phyloP scores from a whole-genome alignment of 2,329 filamentous ascomycete genomes.

The Alternaria viburni region DNA sequence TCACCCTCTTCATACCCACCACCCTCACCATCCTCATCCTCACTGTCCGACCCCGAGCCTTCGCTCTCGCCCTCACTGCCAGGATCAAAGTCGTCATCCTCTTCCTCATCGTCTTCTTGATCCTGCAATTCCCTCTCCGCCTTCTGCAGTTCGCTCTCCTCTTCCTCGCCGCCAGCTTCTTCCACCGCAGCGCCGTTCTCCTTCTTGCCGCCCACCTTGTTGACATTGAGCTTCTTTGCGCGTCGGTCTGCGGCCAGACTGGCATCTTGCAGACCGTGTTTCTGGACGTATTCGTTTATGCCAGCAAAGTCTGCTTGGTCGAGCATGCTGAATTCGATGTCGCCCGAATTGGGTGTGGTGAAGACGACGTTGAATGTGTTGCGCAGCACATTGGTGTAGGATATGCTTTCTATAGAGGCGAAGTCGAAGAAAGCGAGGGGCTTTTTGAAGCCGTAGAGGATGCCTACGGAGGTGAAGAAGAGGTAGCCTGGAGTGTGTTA shows the following conservation, averaged over 20 bases:
- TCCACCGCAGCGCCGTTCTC: slow-evolving; percentile 16
- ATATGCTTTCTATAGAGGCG: slow-evolving; percentile 63
- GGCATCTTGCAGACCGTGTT: slow-evolving; percentile 66
- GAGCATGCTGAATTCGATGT: slow-evolving; percentile 70
- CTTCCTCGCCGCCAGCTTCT: slow-evolving; percentile 34
- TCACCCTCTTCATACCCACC: slow-evolving; percentile 43
- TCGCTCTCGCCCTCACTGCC: slow-evolving; percentile 51
- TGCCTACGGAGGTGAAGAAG: slow-evolving; percentile 66
- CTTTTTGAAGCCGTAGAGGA: slow-evolving; percentile 71
- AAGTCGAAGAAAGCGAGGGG: slow-evolving; percentile 69
- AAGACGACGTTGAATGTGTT: slow-evolving; percentile 71
- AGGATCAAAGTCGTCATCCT: slow-evolving; percentile 52
- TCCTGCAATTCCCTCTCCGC: slow-evolving; percentile 47
- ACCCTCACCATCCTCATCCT: slow-evolving; percentile 38
- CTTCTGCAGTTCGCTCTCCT: slow-evolving; percentile 49
- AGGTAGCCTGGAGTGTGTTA: slow-evolving; percentile 60
- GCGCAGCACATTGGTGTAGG: slow-evolving; percentile 69
- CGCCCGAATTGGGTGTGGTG: slow-evolving; percentile 55
- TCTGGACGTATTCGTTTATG: slow-evolving; percentile 68
- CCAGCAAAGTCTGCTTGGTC: slow-evolving; percentile 68
- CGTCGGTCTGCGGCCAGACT: slow-evolving; percentile 66
- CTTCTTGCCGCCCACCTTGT: slow-evolving; percentile 41
- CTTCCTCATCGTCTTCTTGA: slow-evolving; percentile 50
- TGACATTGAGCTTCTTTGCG: slow-evolving; percentile 65
- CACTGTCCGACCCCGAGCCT: slow-evolving; percentile 45